Evolutionary conservation across 2,329 filamentous ascomycete genomes (phyloP).

Genomic region (Beauveria sp.): DNA sequence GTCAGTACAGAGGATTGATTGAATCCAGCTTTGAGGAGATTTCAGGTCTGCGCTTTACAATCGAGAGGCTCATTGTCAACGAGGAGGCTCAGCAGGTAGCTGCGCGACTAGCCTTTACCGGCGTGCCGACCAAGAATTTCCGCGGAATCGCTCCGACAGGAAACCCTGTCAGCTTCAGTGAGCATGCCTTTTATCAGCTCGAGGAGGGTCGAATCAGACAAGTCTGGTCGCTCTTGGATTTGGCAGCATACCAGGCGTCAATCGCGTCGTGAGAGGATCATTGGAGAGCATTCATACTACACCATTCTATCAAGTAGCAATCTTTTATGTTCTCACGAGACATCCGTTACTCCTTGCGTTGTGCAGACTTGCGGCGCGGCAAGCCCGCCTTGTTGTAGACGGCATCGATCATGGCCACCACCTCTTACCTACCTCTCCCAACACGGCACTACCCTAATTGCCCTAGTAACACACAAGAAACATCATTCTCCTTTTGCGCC

Average conservation of each 20-base stretch:
- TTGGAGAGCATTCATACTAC: neutral
- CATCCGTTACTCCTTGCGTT: neutral
- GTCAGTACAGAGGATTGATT: conserved; percentile 23
- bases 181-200: conserved; percentile 29
- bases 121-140: conserved; percentile 21
- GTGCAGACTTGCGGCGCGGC: neutral
- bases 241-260: conserved; percentile 17
- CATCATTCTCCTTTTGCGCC: neutral
- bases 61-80: conserved; percentile 24
- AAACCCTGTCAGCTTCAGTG: conserved; percentile 21
- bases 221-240: conserved; percentile 28
- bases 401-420: conserved; percentile 5
- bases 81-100: conserved; percentile 24
- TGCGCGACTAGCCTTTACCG: conserved; percentile 23
- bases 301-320: no score
- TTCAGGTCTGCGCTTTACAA: conserved; percentile 19
- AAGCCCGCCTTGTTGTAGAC: conserved; percentile 2
- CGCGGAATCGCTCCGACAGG: conserved; percentile 23
- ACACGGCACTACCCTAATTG: neutral
- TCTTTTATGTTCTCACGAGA: neutral
- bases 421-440: neutral
- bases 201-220: conserved; percentile 24
- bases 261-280: neutral
- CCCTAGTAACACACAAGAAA: neutral
- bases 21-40: conserved; percentile 22